Evolutionary conservation across 2,329 filamentous ascomycete genomes (phyloP), one percentile per base, ranked within the genome.

Genomic region (Apiospora aurea): DNA sequence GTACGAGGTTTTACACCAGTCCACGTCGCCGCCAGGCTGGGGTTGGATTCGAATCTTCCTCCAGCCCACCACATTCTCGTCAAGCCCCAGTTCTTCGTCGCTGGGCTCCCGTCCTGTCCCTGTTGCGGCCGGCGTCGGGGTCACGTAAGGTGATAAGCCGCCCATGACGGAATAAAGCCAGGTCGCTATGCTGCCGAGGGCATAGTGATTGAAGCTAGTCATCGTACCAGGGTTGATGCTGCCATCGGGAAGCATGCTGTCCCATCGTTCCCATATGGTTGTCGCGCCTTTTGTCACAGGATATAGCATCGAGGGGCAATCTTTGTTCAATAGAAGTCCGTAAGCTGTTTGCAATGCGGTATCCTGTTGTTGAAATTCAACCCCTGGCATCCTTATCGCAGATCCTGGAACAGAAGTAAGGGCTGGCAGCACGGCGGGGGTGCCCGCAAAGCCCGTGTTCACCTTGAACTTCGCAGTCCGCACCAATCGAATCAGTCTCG

Each of bases 391-490:
- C 4, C 11, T 3, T 10, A 57, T 16, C 26, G 0, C 24, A 29
- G 24, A 57, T 18, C 10, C 24, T 4, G 6, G 24, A 13, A 57
- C 14, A 14, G 13, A 18, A 18, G 51, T 77, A 34, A 82, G 78
- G 0, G 83, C 78, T 1, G 80, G 78, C 0, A 80, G 77, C 0
- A 85, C 76, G 1, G 81, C 75, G 0, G 84, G 83, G 0, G 84
- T 86, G 3, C 85, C 84, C 0, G 84, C 84, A 70, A 86, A 85
- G 4, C 84, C 83, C 0, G 84, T 85, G 1, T 81, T 80, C 2
- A 85, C 81, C 1, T 78, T 76, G 51, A 82, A 82, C 16, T 80
- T 73, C 10, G 82, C 80, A 8, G 75, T 77, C 7, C 72, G 75
- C 67, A 83, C 75, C n/a, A 85, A 77, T 16, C 79, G 71, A 0